Conservation (phyloP, 192 early-diverging fungal genomes). For the Lobosporangium transversale region DNA sequence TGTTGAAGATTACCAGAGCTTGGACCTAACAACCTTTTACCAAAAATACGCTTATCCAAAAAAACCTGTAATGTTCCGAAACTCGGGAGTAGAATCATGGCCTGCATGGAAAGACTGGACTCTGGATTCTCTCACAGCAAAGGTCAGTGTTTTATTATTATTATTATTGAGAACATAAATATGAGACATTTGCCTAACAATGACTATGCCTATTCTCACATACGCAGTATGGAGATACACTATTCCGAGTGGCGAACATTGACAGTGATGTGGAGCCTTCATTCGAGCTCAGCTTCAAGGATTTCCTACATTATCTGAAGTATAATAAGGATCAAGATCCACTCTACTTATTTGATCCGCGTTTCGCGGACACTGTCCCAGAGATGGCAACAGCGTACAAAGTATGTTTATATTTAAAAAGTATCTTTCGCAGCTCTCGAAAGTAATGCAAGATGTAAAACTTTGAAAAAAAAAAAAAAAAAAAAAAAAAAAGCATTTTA, state of each 20-base stretch:
- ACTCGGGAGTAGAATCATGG: constrained; percentile 54
- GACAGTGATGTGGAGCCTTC: constrained; percentile 29
- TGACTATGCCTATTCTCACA: neutral
- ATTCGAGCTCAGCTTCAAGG: constrained; percentile 31
- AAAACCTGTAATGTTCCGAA: constrained; percentile 49
- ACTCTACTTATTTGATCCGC: constrained; percentile 58
- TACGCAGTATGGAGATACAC: constrained; percentile 38
- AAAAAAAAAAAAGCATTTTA: too few species aligned
- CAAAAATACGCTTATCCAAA: constrained; percentile 41
- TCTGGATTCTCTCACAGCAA: constrained; percentile 24
- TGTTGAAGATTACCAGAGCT: constrained; percentile 36
- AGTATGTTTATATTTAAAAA: too few species aligned
- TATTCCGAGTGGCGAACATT: constrained; percentile 53
- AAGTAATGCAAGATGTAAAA: too few species aligned
- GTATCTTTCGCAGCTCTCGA: too few species aligned
- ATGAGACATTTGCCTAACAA: too few species aligned
- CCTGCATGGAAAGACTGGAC: constrained; percentile 55
- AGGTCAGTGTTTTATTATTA: constrained; percentile 15
- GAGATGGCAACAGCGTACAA: constrained; percentile 54
- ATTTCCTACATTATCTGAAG: constrained; percentile 50
- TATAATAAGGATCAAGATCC: constrained; percentile 54
- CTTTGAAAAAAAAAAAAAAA: too few species aligned
- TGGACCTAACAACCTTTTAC: constrained; percentile 44
- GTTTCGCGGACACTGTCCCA: constrained; percentile 43
- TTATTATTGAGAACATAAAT: neutral